A percentile compares a stretch with the other conserved stretches of the same genome.
These are phyloP conservation scores for Apiotrichum domesticum DNA, from an alignment of 1,284 basidiomycete species.

Conservation along the genomic window DNA sequence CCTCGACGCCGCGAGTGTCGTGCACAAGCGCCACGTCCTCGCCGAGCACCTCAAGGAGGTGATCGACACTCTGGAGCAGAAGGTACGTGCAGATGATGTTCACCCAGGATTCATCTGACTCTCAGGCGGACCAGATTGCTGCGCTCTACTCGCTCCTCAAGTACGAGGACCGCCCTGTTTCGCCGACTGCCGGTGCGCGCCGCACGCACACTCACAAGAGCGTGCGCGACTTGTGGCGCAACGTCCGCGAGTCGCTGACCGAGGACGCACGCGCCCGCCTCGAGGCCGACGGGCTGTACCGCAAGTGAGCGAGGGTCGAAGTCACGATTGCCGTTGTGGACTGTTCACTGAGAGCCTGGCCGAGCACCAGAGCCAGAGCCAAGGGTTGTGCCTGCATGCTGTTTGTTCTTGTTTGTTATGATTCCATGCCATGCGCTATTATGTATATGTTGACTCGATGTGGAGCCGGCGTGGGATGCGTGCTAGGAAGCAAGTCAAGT, in stretches of 20 bases:
- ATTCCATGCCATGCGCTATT: too few species aligned
- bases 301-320: neutral
- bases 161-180: slow-evolving; percentile 55
- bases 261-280: slow-evolving; percentile 34
- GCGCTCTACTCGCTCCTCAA: slow-evolving; percentile 69
- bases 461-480: too few species aligned
- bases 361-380: too few species aligned
- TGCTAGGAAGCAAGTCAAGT: too few species aligned
- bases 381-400: too few species aligned
- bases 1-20: slow-evolving; percentile 74
- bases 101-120: too few species aligned
- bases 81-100: slow-evolving; percentile 51
- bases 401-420: too few species aligned
- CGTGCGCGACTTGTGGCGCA: slow-evolving; percentile 33
- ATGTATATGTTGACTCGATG: too few species aligned
- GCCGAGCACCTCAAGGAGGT: slow-evolving; percentile 81
- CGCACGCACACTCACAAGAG: slow-evolving; percentile 6
- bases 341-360: too few species aligned
- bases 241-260: slow-evolving; percentile 32
- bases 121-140: slow-evolving; percentile 79
- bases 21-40: slow-evolving; percentile 68
- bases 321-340: too few species aligned
- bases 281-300: slow-evolving; percentile 23
- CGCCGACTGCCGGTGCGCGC: neutral
- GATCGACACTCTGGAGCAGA: slow-evolving; percentile 78